These are phyloP conservation scores for Prototheca wickerhamii DNA, from an alignment of 163 green algal species.

Conservation along the genomic window DNA sequence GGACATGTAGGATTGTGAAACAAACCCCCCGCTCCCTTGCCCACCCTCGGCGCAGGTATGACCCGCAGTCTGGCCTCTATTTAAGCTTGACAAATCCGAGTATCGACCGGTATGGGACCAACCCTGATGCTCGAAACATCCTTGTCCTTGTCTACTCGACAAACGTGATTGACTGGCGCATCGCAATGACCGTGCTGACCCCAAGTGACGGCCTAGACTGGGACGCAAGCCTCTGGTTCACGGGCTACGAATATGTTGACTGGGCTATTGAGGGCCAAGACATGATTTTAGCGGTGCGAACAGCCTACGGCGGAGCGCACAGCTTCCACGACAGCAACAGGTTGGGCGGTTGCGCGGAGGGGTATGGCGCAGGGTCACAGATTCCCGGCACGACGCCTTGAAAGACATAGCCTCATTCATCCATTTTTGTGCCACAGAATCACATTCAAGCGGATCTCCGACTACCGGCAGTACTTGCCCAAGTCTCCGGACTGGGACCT, in stretches of 20 bases:
- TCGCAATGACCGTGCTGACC: conserved; percentile 17
- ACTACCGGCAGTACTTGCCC: conserved; percentile 7
- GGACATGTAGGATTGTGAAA: background rate
- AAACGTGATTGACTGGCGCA: conserved; percentile 17
- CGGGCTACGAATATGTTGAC: conserved; percentile 16
- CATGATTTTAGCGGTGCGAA: conserved; percentile 13
- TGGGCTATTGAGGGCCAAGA: conserved; percentile 12
- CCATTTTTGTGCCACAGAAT: background rate
- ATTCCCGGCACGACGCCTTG: too few relatives aligned
- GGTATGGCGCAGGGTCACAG: too few relatives aligned
- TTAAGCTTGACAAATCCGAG: conserved; percentile 15
- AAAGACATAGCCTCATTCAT: background rate
- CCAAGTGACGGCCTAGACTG: conserved; percentile 19
- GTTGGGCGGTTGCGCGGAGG: too few relatives aligned
- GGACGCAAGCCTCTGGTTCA: conserved; percentile 18
- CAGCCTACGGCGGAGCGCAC: conserved; percentile 12
- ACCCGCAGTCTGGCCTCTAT: background rate
- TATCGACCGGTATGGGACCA: conserved; percentile 22
- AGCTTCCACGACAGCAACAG: conserved; percentile 17
- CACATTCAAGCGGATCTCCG: conserved; percentile 10
- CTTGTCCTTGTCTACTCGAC: conserved; percentile 11
- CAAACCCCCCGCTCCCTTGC: background rate
- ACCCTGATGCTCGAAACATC: conserved; percentile 22
- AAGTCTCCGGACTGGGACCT: too few relatives aligned
- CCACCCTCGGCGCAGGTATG: background rate